Base-by-base conservation (phyloP, 2,329 filamentous ascomycete species). In the Colletotrichum melonis region DNA sequence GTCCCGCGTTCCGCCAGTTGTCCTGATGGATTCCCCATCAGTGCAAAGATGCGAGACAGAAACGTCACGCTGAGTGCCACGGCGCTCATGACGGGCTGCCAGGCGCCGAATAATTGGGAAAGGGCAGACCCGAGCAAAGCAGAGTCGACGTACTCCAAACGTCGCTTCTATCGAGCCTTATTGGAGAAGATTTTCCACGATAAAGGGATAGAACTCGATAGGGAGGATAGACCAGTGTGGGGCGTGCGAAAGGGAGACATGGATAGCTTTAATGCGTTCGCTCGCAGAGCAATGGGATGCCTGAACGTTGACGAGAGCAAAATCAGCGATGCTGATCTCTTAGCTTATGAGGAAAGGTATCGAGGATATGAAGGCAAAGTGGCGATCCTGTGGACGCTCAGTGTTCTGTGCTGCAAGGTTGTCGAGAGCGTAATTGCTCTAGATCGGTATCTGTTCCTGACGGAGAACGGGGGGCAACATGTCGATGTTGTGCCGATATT, bases 21-120 rank as follows among this genome's bases (percentile, higher is more conserved):
- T 19, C 83, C 84, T 0, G 77, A 80, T 7, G 82, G 82, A 22
- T 80, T 81, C 19, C 76, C 79, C 19, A 82, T 89, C 67, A 87
- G 84, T 2, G 76, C 78, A 0, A 80, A 57, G 14, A 57, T 82
- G 35, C 74, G 77, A 26, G 38, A 38, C 5, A 75, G 59, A 28
- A 32, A 69, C 3, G 73, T 82, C n/a, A 60, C 38, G 4, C 66
- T 82, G 30, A 81, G 77, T 30, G 69, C 80, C 8, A 81, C 80
- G 14, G 80, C 80, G 6, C 67, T 82, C 14, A 82, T 82, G 80
- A 79, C 78, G 2, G 80, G 76, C 1, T 81, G 80, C 16, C 80
- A 82, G 59, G 78, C 79, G 8, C 80, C 80, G 1, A 79, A 80
- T 60, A 82, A 81, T n/a, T 82, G 80, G 80, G 75, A 75, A 52